Evolutionary conservation across 495 filamentous ascomycete species (phyloP).

Genomic region (Physcia stellaris): DNA sequence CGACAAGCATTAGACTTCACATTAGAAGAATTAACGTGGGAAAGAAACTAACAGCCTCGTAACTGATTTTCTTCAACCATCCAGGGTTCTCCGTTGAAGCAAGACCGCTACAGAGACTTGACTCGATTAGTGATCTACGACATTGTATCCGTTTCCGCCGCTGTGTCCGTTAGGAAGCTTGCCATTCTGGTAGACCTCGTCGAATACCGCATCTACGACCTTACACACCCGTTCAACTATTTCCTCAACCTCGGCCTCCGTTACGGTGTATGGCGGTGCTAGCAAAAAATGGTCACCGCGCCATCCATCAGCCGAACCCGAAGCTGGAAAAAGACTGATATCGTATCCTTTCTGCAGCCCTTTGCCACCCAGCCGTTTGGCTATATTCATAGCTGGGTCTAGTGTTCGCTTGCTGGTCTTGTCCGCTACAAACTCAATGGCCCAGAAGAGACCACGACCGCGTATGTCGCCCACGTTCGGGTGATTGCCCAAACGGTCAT

Average conservation of each 20-base stretch:
- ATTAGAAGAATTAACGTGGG: no score
- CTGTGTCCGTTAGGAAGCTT: no score
- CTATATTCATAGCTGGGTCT: not conserved
- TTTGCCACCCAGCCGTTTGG: conserved; percentile 5
- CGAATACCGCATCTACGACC: conserved; percentile 7
- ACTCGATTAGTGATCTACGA: no score
- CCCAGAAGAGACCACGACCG: conserved; percentile 51
- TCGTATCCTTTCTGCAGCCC: conserved; percentile 8
- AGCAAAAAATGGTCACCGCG: conserved; percentile 9
- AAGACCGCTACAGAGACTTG: no score
- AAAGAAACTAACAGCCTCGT: no score
- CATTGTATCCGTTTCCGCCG: no score
- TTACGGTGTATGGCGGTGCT: conserved; percentile 8
- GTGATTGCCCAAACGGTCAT: conserved; percentile 27
- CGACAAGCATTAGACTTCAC: no score
- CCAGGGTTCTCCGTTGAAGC: no score
- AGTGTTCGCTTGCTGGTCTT: conserved; percentile 35
- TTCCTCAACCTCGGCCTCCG: conserved; percentile 7
- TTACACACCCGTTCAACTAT: no score
- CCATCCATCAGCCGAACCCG: conserved; percentile 9
- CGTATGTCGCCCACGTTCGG: conserved; percentile 52
- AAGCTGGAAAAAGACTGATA: conserved; percentile 8
- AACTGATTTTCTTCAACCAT: no score
- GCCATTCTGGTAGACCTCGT: no score
- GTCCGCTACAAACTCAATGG: conserved; percentile 42